Base-by-base conservation (phyloP, 176 grass and related monocot genomes). In the Echinochloa phyllopogon region DNA sequence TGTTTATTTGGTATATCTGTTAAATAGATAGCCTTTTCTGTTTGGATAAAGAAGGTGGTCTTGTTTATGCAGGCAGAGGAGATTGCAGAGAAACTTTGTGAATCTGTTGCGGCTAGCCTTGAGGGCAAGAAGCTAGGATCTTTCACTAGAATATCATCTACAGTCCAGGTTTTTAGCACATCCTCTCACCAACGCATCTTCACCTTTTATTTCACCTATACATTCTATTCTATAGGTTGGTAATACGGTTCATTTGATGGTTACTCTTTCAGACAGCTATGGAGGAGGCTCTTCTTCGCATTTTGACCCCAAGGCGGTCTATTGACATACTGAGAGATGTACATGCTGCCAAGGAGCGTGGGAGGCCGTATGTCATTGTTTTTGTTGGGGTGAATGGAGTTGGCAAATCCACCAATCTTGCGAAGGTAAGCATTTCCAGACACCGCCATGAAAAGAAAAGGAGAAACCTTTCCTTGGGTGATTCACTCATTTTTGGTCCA, bases 331-430 rank as follows among this genome's bases (percentile, higher is more conserved):
- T 98, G 68, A 91, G 93, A 68, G 96, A 95, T 83, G 96, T 98
- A 14, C 91, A 95, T 42, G 88, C 93, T 90, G 93, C 96, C 41
- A 98, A 95, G 65, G 93, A 98, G 87, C 91, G 92, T 52, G 96
- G 96, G 66, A 98, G 85, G 45, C 96, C 96, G 16, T 98, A 98
- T 80, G 91, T 98, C n/a, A 82, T 95, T 87, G 91, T 95, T 81
- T 98, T 98, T 49, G 93, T 95, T 75, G 96, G 93, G 20, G 96
- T 98, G 21, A 98, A 95, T 84, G 96, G 93, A 87, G 96, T 98
- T 83, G 96, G 96, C 45, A 95, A 98, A 87, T 98, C 96, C 49
- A 95, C 91, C 64, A 95, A 98, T 70, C 96, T 98, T 65, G 96
- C 96, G 29, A 95, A 98, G 91, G 96, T 98, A 72, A 15, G 36